These are phyloP conservation scores for Aureobasidium sp. DNA, from an alignment of 2,329 filamentous ascomycete genomes.

Conservation along the genomic window DNA sequence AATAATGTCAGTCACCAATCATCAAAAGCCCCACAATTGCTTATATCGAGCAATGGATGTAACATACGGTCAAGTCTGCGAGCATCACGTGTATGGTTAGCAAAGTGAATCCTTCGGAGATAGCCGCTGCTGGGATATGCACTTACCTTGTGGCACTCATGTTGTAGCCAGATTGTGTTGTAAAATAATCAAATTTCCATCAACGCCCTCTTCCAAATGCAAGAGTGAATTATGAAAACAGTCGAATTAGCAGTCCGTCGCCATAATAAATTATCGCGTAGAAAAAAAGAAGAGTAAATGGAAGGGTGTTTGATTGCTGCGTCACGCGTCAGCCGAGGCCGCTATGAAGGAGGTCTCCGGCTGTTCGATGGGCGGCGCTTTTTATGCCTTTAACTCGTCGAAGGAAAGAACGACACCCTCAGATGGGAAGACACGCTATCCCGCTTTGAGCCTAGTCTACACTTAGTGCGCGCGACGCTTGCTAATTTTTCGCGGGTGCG, in stretches of 20 bases:
- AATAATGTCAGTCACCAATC: constrained; percentile 1
- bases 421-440: constrained; percentile 4
- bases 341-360: constrained; percentile 13
- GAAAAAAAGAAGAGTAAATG: constrained; percentile 2
- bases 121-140: constrained; percentile 3
- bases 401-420: constrained; percentile 9
- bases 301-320: not conserved
- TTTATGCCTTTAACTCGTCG: constrained; percentile 15
- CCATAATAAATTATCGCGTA: not conserved
- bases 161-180: not conserved
- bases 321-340: constrained; percentile 15
- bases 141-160: constrained; percentile 21
- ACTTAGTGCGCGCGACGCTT: not conserved
- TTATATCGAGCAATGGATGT: constrained; percentile 12
- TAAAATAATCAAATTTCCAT: not conserved
- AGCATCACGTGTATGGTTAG: constrained; percentile 16
- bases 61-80: constrained; percentile 36
- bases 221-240: constrained; percentile 12
- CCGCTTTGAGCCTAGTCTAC: not conserved
- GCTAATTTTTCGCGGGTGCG: not conserved
- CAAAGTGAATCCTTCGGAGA: constrained; percentile 14
- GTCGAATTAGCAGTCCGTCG: constrained; percentile 3
- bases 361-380: constrained; percentile 12
- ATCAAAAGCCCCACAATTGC: not conserved
- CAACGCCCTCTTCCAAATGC: constrained; percentile 7